Conservation (phyloP, 257 asterid species). For the Rhazya stricta region DNA sequence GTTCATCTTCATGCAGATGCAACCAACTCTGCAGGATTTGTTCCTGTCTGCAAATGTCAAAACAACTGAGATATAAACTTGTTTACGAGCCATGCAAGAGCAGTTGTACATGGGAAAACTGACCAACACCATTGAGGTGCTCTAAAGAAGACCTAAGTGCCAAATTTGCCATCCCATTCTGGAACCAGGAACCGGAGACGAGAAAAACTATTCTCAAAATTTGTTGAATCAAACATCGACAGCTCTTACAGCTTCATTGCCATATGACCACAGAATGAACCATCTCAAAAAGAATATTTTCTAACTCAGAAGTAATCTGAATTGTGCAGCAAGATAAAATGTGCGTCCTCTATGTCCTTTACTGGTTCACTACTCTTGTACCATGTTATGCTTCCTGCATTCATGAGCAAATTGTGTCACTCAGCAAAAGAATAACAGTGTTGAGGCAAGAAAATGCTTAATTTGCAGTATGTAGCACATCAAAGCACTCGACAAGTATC, state of each 20-base stretch:
- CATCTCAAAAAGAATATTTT: slow-evolving; percentile 3
- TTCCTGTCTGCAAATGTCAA: neutral
- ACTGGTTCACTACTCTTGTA: slow-evolving; percentile 52
- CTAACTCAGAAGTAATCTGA: slow-evolving; percentile 50
- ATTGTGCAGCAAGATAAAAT: slow-evolving; percentile 46
- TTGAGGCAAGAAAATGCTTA: neutral
- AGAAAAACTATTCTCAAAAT: neutral
- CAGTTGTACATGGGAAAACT: neutral
- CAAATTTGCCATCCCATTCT: neutral
- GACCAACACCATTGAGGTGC: neutral
- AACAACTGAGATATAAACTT: neutral
- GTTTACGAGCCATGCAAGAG: neutral
- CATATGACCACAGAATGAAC: slow-evolving; percentile 7
- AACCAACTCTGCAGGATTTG: neutral
- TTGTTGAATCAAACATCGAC: slow-evolving; percentile 11
- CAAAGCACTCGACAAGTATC: neutral
- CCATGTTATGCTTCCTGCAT: slow-evolving; percentile 60
- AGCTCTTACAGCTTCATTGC: slow-evolving; percentile 22
- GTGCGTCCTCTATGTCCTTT: slow-evolving; percentile 52
- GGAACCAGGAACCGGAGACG: neutral
- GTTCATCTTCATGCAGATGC: neutral
- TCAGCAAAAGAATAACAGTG: slow-evolving; percentile 6
- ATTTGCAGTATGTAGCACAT: neutral
- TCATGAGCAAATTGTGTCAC: slow-evolving; percentile 2
- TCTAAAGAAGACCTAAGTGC: neutral